Percentiles rank a stretch among this genome's conserved stretches.
Evolutionary conservation across 2,329 filamentous ascomycete genomes (phyloP).

Genomic region (Cyphellophora europaea): DNA sequence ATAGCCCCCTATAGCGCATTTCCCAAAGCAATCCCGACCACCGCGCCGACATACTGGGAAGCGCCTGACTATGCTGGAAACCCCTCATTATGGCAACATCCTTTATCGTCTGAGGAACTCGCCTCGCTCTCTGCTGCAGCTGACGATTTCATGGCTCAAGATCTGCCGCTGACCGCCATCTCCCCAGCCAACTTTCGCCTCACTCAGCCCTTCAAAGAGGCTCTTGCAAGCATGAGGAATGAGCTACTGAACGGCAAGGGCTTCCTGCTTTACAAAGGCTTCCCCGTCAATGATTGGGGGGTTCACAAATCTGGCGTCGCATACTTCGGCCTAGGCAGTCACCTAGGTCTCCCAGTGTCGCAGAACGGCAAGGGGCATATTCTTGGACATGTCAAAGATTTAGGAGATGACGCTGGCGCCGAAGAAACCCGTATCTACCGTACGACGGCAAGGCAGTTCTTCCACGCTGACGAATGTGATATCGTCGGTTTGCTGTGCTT

Average conservation of each 20-base stretch:
- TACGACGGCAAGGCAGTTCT: constrained; percentile 76
- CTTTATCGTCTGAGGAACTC: constrained; percentile 57
- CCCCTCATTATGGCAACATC: constrained; percentile 64
- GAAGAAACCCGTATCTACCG: constrained; percentile 85
- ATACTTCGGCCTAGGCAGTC: constrained; percentile 83
- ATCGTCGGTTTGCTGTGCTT: constrained; percentile 78
- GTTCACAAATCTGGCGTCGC: constrained; percentile 71
- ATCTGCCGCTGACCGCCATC: constrained; percentile 63
- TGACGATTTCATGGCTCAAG: constrained; percentile 58
- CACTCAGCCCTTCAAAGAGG: constrained; percentile 40
- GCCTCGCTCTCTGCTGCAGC: constrained; percentile 57
- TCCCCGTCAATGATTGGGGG: constrained; percentile 69
- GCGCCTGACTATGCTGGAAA: constrained; percentile 53
- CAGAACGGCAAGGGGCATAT: constrained; percentile 82
- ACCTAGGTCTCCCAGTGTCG: constrained; percentile 79
- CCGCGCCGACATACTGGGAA: constrained; percentile 64
- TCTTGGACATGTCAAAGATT: constrained; percentile 80
- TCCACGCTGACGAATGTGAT: constrained; percentile 76
- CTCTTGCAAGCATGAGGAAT: constrained; percentile 47
- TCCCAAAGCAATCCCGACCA: constrained; percentile 53
- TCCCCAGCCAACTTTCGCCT: constrained; percentile 54
- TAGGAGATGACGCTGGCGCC: constrained; percentile 69
- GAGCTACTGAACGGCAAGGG: constrained; percentile 77
- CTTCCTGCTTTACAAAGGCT: constrained; percentile 80
- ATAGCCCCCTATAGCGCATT: constrained; percentile 62